These are phyloP conservation scores for barrel medic (Medicago truncatula) DNA, from an alignment of 306 rosid genomes.

Conservation along the genomic window DNA sequence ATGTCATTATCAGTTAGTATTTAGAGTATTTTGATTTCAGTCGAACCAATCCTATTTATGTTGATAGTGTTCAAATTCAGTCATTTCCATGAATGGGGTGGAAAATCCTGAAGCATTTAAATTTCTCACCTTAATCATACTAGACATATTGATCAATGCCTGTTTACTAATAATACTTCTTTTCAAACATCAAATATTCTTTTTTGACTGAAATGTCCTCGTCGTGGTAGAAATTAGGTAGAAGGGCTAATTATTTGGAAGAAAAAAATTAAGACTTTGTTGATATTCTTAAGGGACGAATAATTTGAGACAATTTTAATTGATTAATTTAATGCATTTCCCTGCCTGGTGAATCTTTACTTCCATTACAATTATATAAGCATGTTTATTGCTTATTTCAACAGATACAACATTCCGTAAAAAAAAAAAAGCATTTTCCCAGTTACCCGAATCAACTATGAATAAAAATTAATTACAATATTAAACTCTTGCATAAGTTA, in stretches of 20 bases:
- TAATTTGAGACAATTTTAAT: too few species aligned
- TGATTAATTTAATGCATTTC: too few species aligned
- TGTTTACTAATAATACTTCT: neutral
- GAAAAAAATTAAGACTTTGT: neutral
- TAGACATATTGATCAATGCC: slow-evolving; percentile 4
- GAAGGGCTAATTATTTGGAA: neutral
- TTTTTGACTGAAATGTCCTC: neutral
- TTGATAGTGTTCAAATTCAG: slow-evolving; percentile 5
- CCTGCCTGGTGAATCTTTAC: too few species aligned
- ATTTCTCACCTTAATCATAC: neutral
- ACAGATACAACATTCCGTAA: too few species aligned
- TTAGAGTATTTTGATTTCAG: slow-evolving; percentile 11
- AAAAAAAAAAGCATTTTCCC: too few species aligned
- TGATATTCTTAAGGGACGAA: neutral
- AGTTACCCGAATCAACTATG: too few species aligned
- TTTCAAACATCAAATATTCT: neutral
- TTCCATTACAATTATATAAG: too few species aligned
- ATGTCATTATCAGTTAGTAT: neutral
- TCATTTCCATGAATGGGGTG: slow-evolving; percentile 7
- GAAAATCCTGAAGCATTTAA: neutral
- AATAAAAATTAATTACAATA: neutral
- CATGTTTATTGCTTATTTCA: too few species aligned
- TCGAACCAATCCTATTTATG: neutral
- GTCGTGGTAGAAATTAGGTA: neutral
- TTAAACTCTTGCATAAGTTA: neutral